Evolutionary conservation across 2,329 filamentous ascomycete genomes (phyloP), one percentile per base, ranked within the genome.

Genomic region (Cryphonectria radicalis): DNA sequence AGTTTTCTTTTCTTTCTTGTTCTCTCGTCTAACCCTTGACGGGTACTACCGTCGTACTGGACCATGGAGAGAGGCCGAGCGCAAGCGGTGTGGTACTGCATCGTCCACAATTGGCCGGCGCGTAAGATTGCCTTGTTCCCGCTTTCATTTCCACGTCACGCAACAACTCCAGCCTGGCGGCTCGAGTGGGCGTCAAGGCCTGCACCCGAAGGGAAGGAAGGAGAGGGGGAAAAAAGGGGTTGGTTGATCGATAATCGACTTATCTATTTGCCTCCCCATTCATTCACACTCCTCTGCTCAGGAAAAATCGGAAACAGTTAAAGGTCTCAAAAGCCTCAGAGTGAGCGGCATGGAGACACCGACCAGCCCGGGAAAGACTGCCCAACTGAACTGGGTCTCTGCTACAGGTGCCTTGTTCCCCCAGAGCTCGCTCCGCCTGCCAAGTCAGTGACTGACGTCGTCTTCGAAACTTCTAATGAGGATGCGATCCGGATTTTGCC

Each of bases 61-160:
- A 1, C 17, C 14, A 37, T 62, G 35, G 59, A 62, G 59, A 19
- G 32, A 62, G 63, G 43, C 63, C 63, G 63, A 53, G 63, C 63
- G 42, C 42, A 65, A 50, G 63, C 63, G 63, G 63, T 68, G 67
- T 50, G 35, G 42, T 40, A 40, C 53, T 28, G 32, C 25, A 37
- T 40, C 17, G 59, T 46, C 40, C 43, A 70, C 64, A 70, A 73
- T 73, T 73, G 69, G 71, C 43, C 42, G 43, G 69, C 62, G 53
- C 55, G 66, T 66, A 66, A 70, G 57, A 71, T 73, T 73, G 69
- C 28, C 66, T 8, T 37, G 63, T 71, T 69, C 64, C 71, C 71
- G 71, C 71, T 71, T 68, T 73, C 69, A 73, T 73, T 67, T 71
- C 69, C 66, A 69, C 71, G 59, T 69, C 69, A 69, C 69, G 69